A percentile compares a stretch with the other conserved stretches of the same genome.
These are phyloP conservation scores for Pilasporangium apinafurcum DNA, from an alignment of 352 stramenopile genomes.

Conservation along the genomic window DNA sequence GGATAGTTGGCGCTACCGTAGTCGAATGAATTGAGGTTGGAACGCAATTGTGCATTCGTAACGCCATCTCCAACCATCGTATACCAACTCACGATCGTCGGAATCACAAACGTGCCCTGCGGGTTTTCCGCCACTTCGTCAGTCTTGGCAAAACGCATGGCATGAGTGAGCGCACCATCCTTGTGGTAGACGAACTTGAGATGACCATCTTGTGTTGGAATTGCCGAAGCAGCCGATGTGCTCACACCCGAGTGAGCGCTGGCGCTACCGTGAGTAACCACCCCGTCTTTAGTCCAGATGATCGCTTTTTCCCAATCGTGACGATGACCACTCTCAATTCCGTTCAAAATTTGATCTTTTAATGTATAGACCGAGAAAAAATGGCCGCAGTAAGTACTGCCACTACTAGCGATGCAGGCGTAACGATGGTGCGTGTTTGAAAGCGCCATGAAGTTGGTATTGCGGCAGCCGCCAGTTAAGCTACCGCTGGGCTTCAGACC, in stretches of 20 bases:
- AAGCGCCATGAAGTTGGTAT: too few species aligned
- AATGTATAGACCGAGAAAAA: too few species aligned
- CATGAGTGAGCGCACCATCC: background rate
- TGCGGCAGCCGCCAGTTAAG: too few species aligned
- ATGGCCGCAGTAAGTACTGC: too few species aligned
- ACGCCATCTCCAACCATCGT: constrained; percentile 12
- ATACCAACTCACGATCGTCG: constrained; percentile 11
- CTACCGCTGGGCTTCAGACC: constrained; percentile 2
- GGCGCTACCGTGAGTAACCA: constrained; percentile 1
- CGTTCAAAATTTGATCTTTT: too few species aligned
- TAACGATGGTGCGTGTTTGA: too few species aligned
- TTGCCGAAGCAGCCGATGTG: background rate
- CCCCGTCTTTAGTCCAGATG: too few species aligned
- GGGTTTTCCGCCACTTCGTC: constrained; percentile 7
- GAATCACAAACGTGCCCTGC: background rate
- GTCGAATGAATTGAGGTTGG: constrained; percentile 1
- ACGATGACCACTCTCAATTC: too few species aligned
- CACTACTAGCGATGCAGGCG: too few species aligned
- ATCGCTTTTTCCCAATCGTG: too few species aligned
- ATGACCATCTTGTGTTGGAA: constrained; percentile 2
- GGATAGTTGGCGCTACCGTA: constrained; percentile 3
- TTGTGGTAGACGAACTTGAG: constrained; percentile 13
- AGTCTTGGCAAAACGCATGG: constrained; percentile 6
- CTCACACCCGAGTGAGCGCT: constrained; percentile 1
- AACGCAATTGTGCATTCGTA: constrained; percentile 1